Percentiles rank a stretch among this genome's conserved stretches.
These are phyloP conservation scores for Strobilomyces confusus DNA, from an alignment of 768 basidiomycete genomes.

Conservation along the genomic window DNA sequence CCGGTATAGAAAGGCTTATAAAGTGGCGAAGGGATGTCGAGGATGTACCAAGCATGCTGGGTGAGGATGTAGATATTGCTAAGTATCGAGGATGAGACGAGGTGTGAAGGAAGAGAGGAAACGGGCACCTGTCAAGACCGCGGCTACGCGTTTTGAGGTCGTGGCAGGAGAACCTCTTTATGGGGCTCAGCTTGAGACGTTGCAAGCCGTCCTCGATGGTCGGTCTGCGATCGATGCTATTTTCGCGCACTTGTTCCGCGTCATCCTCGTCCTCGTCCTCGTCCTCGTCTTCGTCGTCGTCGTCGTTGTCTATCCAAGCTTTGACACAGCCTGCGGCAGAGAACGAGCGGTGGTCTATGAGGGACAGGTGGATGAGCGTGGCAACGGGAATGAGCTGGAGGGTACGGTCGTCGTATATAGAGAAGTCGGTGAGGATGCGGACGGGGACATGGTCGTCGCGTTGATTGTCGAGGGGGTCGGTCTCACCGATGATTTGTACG, in stretches of 20 bases:
- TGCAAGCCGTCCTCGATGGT: conserved; percentile 17
- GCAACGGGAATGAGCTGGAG: conserved; percentile 39
- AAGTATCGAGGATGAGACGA: conserved; percentile 13
- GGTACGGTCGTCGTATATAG: conserved; percentile 43
- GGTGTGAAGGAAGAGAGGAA: neutral
- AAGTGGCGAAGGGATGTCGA: conserved; percentile 42
- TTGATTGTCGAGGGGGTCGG: conserved; percentile 21
- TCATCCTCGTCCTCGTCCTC: conserved; percentile 22
- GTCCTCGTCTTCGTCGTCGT: conserved; percentile 23
- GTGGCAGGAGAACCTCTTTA: conserved; percentile 49
- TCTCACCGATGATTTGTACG: conserved; percentile 44
- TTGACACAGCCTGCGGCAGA: conserved; percentile 39
- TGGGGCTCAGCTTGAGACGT: conserved; percentile 38
- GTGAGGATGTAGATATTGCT: conserved; percentile 68
- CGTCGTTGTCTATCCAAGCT: conserved; percentile 33
- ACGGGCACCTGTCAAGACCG: conserved; percentile 42
- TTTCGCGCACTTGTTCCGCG: conserved; percentile 7
- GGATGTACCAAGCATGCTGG: conserved; percentile 64
- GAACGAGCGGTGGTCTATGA: conserved; percentile 21
- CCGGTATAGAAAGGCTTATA: conserved; percentile 45
- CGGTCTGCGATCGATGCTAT: neutral
- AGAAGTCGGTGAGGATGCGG: conserved; percentile 51
- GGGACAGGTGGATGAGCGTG: conserved; percentile 33
- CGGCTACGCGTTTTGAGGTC: conserved; percentile 24
- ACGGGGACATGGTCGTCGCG: conserved; percentile 46